Conservation (phyloP, 306 rosid species). For the Lathyrus oleraceus region DNA sequence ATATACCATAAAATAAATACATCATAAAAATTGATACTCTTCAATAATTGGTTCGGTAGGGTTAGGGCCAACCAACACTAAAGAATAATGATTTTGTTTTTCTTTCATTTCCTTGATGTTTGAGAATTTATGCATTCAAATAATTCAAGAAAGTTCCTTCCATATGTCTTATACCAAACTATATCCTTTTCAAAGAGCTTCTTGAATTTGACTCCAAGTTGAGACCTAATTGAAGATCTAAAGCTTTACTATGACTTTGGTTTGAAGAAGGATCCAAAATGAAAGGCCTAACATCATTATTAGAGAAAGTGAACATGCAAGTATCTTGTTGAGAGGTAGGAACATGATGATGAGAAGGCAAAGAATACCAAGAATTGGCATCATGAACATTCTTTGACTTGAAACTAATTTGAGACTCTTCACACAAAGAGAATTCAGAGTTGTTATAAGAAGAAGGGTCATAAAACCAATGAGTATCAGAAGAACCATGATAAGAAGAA, state of each 20-base stretch:
- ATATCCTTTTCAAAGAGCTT: constrained; percentile 47
- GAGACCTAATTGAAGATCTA: constrained; percentile 81
- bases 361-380: constrained; percentile 46
- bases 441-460: constrained; percentile 56
- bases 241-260: constrained; percentile 53
- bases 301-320: constrained; percentile 58
- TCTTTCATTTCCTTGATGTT: neutral
- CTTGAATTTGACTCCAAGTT: constrained; percentile 47
- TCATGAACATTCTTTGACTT: constrained; percentile 48
- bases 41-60: constrained; percentile 3
- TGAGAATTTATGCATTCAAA: constrained; percentile 33
- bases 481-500: constrained; percentile 42
- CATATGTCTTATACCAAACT: constrained; percentile 15
- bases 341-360: constrained; percentile 13
- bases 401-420: constrained; percentile 73
- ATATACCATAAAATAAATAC: constrained; percentile 31
- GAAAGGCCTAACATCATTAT: constrained; percentile 36
- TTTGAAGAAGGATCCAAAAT: constrained; percentile 50
- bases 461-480: constrained; percentile 58
- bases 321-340: constrained; percentile 39
- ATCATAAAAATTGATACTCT: constrained; percentile 14
- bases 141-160: constrained; percentile 24
- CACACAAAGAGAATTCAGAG: constrained; percentile 42
- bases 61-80: constrained; percentile 8
- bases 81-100: constrained; percentile 28